Percentiles rank a stretch among this genome's conserved stretches.
Evolutionary conservation across 345 rosid species (phyloP).

Genomic region (Aurinia saxatilis): DNA sequence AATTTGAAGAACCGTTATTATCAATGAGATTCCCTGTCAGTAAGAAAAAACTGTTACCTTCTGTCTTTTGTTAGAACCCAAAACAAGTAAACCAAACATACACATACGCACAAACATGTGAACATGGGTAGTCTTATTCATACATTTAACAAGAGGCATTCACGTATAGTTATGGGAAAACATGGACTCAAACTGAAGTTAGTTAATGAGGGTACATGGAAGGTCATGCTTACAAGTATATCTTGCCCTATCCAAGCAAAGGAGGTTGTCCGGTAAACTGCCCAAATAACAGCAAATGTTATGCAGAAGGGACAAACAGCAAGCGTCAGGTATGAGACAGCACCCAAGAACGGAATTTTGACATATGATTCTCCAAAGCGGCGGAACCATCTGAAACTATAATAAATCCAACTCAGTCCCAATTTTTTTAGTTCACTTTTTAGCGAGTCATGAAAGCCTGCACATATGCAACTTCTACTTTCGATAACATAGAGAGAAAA

Average conservation of each 20-base stretch:
- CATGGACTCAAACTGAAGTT: slow-evolving; percentile 1
- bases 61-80: background rate
- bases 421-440: background rate
- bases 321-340: slow-evolving; percentile 78
- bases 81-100: background rate
- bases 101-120: background rate
- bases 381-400: slow-evolving; percentile 90
- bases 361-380: slow-evolving; percentile 67
- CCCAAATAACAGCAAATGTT: slow-evolving; percentile 89
- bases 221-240: slow-evolving; percentile 70
- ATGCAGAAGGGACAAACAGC: slow-evolving; percentile 91
- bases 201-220: background rate
- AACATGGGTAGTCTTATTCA: background rate
- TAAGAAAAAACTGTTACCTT: background rate
- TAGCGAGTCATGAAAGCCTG: background rate
- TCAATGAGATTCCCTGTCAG: slow-evolving; percentile 84
- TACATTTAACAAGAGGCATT: background rate
- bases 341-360: slow-evolving; percentile 78
- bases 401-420: slow-evolving; percentile 37
- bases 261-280: slow-evolving; percentile 51
- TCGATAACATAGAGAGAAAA: background rate
- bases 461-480: background rate
- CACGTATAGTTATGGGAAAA: background rate
- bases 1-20: slow-evolving; percentile 92
- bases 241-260: slow-evolving; percentile 99